Evolutionary conservation across 2,329 filamentous ascomycete species (phyloP).

Genomic region (Orbilia brochopaga): DNA sequence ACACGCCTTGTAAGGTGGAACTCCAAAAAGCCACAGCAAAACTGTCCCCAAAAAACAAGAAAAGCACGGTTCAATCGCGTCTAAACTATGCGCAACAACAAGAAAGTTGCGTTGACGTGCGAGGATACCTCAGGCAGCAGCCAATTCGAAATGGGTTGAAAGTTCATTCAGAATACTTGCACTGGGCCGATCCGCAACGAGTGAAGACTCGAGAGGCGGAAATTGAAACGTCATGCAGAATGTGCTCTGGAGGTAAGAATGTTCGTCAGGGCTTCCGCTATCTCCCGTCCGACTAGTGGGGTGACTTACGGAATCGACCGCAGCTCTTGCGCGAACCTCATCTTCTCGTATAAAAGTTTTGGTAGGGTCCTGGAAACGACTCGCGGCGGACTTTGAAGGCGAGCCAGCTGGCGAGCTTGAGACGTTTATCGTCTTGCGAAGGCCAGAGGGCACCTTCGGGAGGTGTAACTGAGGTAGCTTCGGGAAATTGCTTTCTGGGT

Average conservation of each 20-base stretch:
- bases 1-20: too few relatives aligned
- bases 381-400: constrained; percentile 10
- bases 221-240: constrained; percentile 24
- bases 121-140: not conserved
- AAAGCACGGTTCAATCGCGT: too few relatives aligned
- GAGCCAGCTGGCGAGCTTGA: constrained; percentile 38
- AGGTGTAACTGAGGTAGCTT: constrained; percentile 26
- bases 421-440: constrained; percentile 29
- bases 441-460: constrained; percentile 35
- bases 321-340: constrained; percentile 9
- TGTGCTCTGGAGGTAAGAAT: constrained; percentile 15
- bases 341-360: not conserved
- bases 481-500: constrained; percentile 9
- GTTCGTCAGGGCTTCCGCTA: not conserved
- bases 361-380: not conserved
- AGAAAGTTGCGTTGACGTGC: too few relatives aligned
- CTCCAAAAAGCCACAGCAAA: too few relatives aligned
- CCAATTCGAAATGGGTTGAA: constrained; percentile 16
- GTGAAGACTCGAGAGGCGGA: constrained; percentile 17
- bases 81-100: too few relatives aligned
- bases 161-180: constrained; percentile 13
- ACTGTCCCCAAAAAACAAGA: too few relatives aligned
- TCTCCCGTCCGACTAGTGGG: too few relatives aligned
- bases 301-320: constrained; percentile 27
- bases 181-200: constrained; percentile 2